Conservation (phyloP, 1,284 basidiomycete species). For the Hemileia vastatrix region DNA sequence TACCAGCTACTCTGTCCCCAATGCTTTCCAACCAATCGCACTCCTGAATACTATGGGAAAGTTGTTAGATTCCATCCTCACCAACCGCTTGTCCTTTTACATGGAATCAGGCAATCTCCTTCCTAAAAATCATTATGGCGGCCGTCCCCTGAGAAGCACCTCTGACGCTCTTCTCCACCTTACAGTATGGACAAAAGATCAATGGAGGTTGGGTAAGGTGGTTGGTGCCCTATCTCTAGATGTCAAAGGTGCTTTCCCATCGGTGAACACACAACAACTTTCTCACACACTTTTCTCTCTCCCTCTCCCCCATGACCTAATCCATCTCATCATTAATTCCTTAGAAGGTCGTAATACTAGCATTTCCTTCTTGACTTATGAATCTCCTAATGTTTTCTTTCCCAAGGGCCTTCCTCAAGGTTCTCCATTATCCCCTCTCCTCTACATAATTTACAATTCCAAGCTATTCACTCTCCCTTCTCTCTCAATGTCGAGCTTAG, state of each 20-base stretch:
- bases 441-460: conserved; percentile 18
- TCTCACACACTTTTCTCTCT: neutral
- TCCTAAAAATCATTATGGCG: conserved; percentile 4
- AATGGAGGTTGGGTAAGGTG: conserved; percentile 8
- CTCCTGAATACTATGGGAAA: conserved; percentile 7
- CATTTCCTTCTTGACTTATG: neutral
- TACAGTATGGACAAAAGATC: neutral
- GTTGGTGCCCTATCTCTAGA: conserved; percentile 7
- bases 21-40: conserved; percentile 6
- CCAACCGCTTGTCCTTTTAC: conserved; percentile 2
- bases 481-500: too few relatives aligned
- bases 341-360: neutral
- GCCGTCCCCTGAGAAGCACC: neutral
- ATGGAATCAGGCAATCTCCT: neutral
- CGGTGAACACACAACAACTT: neutral
- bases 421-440: neutral
- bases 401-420: conserved; percentile 8
- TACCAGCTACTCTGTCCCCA: neutral
- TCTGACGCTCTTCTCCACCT: neutral
- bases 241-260: conserved; percentile 11
- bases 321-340: neutral
- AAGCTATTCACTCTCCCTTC: too few relatives aligned
- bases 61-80: conserved; percentile 1
- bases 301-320: neutral
- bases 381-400: neutral